Evolutionary conservation across 345 rosid genomes (phyloP).

Genomic region (Arabidopsis arenosa): DNA sequence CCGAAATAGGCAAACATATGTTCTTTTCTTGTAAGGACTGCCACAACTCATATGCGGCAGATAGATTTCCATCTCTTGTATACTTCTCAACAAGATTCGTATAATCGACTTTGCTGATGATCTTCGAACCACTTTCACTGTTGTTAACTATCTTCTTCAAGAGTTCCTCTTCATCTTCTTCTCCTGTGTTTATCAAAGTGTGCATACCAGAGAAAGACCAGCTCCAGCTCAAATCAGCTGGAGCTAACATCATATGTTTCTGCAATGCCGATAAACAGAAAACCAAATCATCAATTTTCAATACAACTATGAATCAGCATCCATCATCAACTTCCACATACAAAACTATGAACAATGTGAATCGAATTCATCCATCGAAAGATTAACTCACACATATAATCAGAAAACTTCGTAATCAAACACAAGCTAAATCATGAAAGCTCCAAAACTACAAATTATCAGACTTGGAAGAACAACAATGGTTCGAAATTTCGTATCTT

Average conservation of each 20-base stretch:
- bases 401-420: slow-evolving; percentile 9
- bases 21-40: slow-evolving; percentile 50
- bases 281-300: slow-evolving; percentile 12
- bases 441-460: neutral
- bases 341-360: neutral
- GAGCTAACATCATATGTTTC: slow-evolving; percentile 49
- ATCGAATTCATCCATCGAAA: neutral
- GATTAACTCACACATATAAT: neutral
- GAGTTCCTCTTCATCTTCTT: slow-evolving; percentile 34
- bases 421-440: neutral
- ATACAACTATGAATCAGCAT: neutral
- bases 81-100: slow-evolving; percentile 46
- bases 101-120: slow-evolving; percentile 44
- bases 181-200: slow-evolving; percentile 47
- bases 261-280: slow-evolving; percentile 49
- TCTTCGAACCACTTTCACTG: slow-evolving; percentile 32
- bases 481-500: neutral
- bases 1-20: slow-evolving; percentile 43
- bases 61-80: slow-evolving; percentile 57
- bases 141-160: slow-evolving; percentile 44
- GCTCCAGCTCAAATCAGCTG: slow-evolving; percentile 46
- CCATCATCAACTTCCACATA: neutral
- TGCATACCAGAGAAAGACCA: slow-evolving; percentile 45
- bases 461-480: neutral
- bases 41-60: slow-evolving; percentile 55